Percentiles rank a stretch among this genome's conserved stretches.
These are phyloP conservation scores for Coleophoma cylindrospora DNA, from an alignment of 2,329 filamentous ascomycete genomes.

Conservation along the genomic window DNA sequence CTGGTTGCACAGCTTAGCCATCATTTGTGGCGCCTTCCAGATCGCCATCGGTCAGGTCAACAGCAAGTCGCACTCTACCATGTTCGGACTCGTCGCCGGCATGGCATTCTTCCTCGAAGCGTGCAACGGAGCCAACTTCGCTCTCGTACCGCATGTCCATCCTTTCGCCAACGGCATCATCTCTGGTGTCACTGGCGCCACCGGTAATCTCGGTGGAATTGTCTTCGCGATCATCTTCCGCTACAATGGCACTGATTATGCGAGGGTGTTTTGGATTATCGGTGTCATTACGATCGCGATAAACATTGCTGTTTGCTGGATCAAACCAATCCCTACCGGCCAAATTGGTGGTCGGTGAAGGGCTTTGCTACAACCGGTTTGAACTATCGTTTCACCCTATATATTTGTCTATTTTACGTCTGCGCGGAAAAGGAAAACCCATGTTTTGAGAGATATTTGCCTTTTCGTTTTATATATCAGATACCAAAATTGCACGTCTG, in stretches of 20 bases:
- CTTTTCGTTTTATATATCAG: no score
- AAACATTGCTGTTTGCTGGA: slow-evolving; percentile 62
- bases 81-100: slow-evolving; percentile 73
- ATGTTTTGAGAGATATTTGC: no score
- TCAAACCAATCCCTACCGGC: slow-evolving; percentile 50
- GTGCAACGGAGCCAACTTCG: slow-evolving; percentile 81
- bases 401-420: no score
- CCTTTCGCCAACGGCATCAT: slow-evolving; percentile 72
- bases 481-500: no score
- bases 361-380: no score
- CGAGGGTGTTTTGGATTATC: slow-evolving; percentile 73
- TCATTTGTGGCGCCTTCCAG: slow-evolving; percentile 53
- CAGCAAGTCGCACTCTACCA: slow-evolving; percentile 53
- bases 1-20: slow-evolving; percentile 48
- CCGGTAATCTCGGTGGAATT: slow-evolving; percentile 81
- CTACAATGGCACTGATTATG: slow-evolving; percentile 65
- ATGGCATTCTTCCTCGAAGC: slow-evolving; percentile 81
- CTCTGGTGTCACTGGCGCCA: slow-evolving; percentile 72
- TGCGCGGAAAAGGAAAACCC: no score
- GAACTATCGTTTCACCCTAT: no score
- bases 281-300: slow-evolving; percentile 69
- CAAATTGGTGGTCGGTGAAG: slow-evolving; percentile 38
- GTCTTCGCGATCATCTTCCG: slow-evolving; percentile 81
- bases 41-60: slow-evolving; percentile 61
- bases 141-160: slow-evolving; percentile 81